Conservation (phyloP, 495 filamentous ascomycete species). For the Neurospora sp. region DNA sequence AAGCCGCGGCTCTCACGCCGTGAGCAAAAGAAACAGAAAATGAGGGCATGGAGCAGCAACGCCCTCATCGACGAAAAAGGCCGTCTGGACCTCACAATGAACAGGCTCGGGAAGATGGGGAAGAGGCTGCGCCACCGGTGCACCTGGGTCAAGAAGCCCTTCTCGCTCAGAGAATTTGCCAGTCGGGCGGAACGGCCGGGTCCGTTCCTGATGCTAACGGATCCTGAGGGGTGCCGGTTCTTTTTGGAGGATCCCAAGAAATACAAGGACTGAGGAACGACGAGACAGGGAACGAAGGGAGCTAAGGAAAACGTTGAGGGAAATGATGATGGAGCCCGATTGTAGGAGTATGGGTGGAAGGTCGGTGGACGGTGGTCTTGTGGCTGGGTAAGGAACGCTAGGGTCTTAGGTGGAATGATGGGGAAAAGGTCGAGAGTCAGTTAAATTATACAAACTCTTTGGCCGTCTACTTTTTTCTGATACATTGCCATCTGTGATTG, state of each 20-base stretch:
- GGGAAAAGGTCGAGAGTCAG: neutral
- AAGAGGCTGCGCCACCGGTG: neutral
- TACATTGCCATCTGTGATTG: neutral
- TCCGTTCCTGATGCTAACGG: neutral
- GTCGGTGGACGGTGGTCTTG: neutral
- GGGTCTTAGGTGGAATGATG: neutral
- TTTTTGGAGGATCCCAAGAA: neutral
- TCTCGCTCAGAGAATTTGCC: neutral
- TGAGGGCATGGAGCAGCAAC: neutral
- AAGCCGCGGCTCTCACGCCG: neutral
- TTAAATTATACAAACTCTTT: neutral
- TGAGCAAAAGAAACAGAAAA: neutral
- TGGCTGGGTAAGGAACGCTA: neutral
- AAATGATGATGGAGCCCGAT: neutral
- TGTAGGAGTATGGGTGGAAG: neutral
- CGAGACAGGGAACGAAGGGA: too few relatives aligned
- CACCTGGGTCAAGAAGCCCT: neutral
- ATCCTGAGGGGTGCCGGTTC: neutral
- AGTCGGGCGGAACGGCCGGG: neutral
- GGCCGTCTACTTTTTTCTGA: neutral
- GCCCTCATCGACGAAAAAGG: neutral
- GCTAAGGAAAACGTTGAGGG: too few relatives aligned
- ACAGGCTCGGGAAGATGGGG: neutral
- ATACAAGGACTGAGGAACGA: neutral
- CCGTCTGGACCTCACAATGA: neutral